Conservation (phyloP, 2,329 filamentous ascomycete species). For the Phaeosphaeriaceae sp. region DNA sequence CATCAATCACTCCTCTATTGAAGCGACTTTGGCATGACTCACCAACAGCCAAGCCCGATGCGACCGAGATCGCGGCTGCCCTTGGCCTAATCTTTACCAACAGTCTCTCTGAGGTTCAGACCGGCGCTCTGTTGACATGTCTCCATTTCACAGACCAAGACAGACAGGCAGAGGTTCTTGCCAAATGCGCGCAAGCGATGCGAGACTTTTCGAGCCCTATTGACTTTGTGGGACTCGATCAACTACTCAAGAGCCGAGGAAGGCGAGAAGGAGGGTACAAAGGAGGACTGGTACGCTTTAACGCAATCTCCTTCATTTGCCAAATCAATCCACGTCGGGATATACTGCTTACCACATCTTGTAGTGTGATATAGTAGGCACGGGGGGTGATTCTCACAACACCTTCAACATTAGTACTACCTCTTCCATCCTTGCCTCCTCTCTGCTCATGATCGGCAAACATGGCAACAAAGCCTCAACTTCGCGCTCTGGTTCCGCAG, state of each 20-base stretch:
- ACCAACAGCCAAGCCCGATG: conserved; percentile 58
- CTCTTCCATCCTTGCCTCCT: conserved; percentile 87
- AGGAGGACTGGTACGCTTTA: conserved; percentile 77
- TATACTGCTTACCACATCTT: conserved; percentile 6
- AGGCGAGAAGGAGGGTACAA: conserved; percentile 74
- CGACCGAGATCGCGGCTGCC: conserved; percentile 86
- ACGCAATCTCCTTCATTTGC: neutral
- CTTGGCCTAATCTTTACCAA: conserved; percentile 92
- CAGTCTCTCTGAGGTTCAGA: conserved; percentile 85
- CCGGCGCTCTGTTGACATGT: conserved; percentile 84
- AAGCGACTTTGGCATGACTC: conserved; percentile 70
- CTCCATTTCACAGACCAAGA: conserved; percentile 91
- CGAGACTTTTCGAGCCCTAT: conserved; percentile 76
- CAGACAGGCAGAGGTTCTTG: conserved; percentile 81
- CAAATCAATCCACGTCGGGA: neutral
- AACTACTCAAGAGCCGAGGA: conserved; percentile 66
- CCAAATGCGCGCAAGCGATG: conserved; percentile 85
- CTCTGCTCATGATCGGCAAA: conserved; percentile 85
- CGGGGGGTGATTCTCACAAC: conserved; percentile 93
- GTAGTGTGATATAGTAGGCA: conserved; percentile 92
- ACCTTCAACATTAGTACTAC: conserved; percentile 99
- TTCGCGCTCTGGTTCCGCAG: conserved; percentile 92
- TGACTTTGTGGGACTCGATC: conserved; percentile 66
- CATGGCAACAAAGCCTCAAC: conserved; percentile 96
- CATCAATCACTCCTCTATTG: conserved; percentile 73